Evolutionary conservation across 2,329 filamentous ascomycete species (phyloP), one percentile per base, ranked within the genome.

Genomic region (Emmonsia crescens): DNA sequence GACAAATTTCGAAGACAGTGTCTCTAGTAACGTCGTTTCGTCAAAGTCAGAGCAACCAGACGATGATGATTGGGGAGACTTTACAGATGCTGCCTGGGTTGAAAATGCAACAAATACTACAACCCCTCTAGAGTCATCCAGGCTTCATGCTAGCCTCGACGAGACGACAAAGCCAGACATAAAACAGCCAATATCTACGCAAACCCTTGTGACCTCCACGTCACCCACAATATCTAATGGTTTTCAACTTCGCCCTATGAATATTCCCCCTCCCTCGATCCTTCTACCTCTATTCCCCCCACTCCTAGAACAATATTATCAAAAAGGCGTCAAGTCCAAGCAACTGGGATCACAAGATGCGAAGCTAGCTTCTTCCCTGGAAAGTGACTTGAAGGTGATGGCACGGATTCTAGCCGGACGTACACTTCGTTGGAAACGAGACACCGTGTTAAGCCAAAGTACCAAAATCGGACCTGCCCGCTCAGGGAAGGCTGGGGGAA

Each of bases 371-470:
- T 56, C 63, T 19, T 61, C 64, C 16, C 70, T 78, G 21, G 61
- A 67, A 51, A 69, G 61, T 56, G 72, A 67, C 16, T 67, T 76
- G 56, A 72, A 70, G 2, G 89, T 91, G 12, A 86, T 88, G 29
- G 89, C 85, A n/a, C 88, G 87, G 52, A 83, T 96, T 57, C 86
- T 96, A 62, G 89, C 89, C 1, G 93, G 92, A 12, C 86, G 93
- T 62, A 91, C 89, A 69, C 78, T 89, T 59, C 87, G 93, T 61
- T 97, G 93, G 93, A 93, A 96, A 72, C 84, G 93, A 60, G 93
- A 97, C 74, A 87, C 85, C 64, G 85, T 91, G 64, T 79, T 97
- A 14, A 84, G 89, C 1, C 91, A 96, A 73, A 87, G 87, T 70
- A 96, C 96, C 89, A 86, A 88, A 61, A 96, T 97, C 64, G 85